Evolutionary conservation across 2,329 filamentous ascomycete genomes (phyloP), one percentile per base, ranked within the genome.

Genomic region (Myriangium duriaei): DNA sequence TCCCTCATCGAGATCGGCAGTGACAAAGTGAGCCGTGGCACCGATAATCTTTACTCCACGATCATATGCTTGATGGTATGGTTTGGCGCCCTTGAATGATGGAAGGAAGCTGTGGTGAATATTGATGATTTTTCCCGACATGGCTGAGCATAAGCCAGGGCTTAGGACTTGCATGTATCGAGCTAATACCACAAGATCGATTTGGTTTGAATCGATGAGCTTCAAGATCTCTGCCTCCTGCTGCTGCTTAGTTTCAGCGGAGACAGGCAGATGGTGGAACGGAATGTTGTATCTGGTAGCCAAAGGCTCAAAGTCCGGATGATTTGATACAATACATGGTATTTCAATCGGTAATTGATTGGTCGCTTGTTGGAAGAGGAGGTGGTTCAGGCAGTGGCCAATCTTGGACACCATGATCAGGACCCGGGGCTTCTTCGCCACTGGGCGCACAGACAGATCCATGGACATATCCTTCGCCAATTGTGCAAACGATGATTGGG

Each of bases 371-470:
- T 83, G 76, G 74, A 85, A 91, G 26, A 91, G 71, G 34, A 91
- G 65, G 60, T 88, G 81, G 60, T 87, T 87, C 38, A 88, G 67
- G 58, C 82, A 88, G 66, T 88, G 82, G 6, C 82, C 83, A 51
- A 85, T 87, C 65, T 87, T 87, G 52, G 81, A 87, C 18, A 88
- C 83, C 82, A 91, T 88, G 66, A 91, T 84, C 50, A 91, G 67
- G 34, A 87, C 78, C 47, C 76, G 72, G 41, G 79, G 77, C 64
- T 85, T 86, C 51, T 76, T 68, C 34, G 74, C 63, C 10, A 76
- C 71, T 3, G 79, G 73, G 11, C 76, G 71, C 49, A 91, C 70
- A 49, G 81, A 69, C 63, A 81, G 85, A 50, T 75, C 67, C 76
- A 85, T 81, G 14, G 14, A n/a, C 13, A 18, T 13, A 29, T 30